These are phyloP conservation scores for Fagopyrum esculentum DNA, from an alignment of 148 eudicot genomes.

Conservation along the genomic window DNA sequence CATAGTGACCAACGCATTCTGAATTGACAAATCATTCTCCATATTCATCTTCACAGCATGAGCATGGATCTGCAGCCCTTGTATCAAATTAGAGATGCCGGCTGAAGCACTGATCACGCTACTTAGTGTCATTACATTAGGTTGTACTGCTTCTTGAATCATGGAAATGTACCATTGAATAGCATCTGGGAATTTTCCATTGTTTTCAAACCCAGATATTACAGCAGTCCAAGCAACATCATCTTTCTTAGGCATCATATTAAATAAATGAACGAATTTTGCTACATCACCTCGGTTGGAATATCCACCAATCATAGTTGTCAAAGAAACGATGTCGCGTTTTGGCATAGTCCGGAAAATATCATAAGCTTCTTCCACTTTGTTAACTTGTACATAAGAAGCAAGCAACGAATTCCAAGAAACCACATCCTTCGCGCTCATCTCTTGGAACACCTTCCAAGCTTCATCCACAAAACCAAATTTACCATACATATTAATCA, in stretches of 20 bases:
- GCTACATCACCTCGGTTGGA: slow-evolving; percentile 32
- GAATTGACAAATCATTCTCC: slow-evolving; percentile 49
- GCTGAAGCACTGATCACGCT: slow-evolving; percentile 58
- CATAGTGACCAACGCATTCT: slow-evolving; percentile 52
- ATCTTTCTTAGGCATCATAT: slow-evolving; percentile 45
- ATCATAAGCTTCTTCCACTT: slow-evolving; percentile 50
- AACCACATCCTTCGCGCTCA: slow-evolving; percentile 46
- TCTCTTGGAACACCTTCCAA: slow-evolving; percentile 39
- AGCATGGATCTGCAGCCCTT: slow-evolving; percentile 51
- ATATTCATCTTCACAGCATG: slow-evolving; percentile 32
- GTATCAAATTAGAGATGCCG: slow-evolving; percentile 42
- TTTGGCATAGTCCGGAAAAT: slow-evolving; percentile 32
- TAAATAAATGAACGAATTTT: slow-evolving; percentile 24
- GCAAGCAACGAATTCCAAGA: slow-evolving; percentile 61
- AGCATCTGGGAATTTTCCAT: slow-evolving; percentile 33
- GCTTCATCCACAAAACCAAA: slow-evolving; percentile 38
- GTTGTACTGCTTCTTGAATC: slow-evolving; percentile 33
- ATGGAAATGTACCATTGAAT: slow-evolving; percentile 41
- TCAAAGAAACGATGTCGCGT: slow-evolving; percentile 51
- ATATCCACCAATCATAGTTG: slow-evolving; percentile 54
- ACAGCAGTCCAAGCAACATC: slow-evolving; percentile 47
- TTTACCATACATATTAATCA: slow-evolving; percentile 51
- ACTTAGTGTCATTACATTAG: slow-evolving; percentile 49
- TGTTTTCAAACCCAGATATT: slow-evolving; percentile 46
- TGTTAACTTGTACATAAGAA: slow-evolving; percentile 50